Conservation (phyloP, 2,329 filamentous ascomycete species). For the Rhynchosporium graminicola region DNA sequence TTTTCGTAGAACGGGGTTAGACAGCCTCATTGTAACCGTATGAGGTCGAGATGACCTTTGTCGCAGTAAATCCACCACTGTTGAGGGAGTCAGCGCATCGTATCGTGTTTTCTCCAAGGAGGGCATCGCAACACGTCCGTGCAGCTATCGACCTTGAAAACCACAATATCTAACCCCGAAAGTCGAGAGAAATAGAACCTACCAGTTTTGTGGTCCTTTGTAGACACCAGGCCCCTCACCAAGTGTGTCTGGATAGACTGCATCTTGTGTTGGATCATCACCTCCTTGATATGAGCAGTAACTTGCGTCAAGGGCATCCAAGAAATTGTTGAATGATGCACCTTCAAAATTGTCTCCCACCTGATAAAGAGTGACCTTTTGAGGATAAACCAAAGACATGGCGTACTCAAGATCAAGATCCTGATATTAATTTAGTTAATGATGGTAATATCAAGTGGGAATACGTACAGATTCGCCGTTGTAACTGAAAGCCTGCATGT, state of each 20-base stretch:
- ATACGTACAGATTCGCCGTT: slow-evolving; percentile 48
- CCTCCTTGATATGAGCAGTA: slow-evolving; percentile 21
- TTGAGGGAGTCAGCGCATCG: background rate
- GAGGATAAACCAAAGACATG: slow-evolving; percentile 54
- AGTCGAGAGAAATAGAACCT: background rate
- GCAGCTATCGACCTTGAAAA: no score
- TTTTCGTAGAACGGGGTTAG: slow-evolving; percentile 21
- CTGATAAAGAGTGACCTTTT: slow-evolving; percentile 45
- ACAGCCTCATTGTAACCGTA: slow-evolving; percentile 49
- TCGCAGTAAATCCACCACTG: slow-evolving; percentile 46
- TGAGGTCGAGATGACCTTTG: slow-evolving; percentile 53
- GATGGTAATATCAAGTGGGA: background rate
- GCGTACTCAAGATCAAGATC: slow-evolving; percentile 57
- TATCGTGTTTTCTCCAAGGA: background rate
- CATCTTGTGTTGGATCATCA: slow-evolving; percentile 41
- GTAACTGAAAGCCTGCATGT: slow-evolving; percentile 41
- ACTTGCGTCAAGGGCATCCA: slow-evolving; percentile 34
- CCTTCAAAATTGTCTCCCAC: slow-evolving; percentile 20
- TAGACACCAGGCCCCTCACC: slow-evolving; percentile 37
- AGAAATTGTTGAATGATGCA: slow-evolving; percentile 24
- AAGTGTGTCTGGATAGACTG: slow-evolving; percentile 38
- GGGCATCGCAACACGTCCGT: no score
- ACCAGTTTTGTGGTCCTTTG: slow-evolving; percentile 44
- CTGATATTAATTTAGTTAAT: background rate
- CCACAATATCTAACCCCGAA: no score